Conservation (phyloP, 495 filamentous ascomycete genomes). For the Xylaria bambusicola region DNA sequence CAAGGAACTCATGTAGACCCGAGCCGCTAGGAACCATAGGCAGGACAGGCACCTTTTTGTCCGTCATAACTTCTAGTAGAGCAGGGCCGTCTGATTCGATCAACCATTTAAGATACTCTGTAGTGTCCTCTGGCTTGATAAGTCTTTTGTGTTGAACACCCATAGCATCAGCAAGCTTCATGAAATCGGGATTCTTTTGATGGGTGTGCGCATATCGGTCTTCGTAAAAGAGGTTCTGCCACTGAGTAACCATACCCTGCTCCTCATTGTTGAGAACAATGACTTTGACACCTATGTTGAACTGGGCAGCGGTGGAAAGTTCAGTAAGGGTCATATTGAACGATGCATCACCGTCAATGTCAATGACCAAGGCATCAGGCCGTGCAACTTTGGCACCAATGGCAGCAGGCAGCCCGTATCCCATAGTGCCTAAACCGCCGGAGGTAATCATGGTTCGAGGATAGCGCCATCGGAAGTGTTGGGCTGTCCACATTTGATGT, state of each 20-base stretch:
- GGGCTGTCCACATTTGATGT: slow-evolving; percentile 97
- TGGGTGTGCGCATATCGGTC: slow-evolving; percentile 91
- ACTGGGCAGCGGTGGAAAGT: slow-evolving; percentile 84
- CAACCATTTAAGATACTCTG: slow-evolving; percentile 82
- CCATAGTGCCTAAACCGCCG: slow-evolving; percentile 93
- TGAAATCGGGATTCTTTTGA: slow-evolving; percentile 84
- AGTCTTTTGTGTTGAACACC: slow-evolving; percentile 68
- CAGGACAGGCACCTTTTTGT: slow-evolving; percentile 95
- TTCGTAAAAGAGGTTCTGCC: slow-evolving; percentile 92
- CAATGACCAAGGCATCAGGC: slow-evolving; percentile 82
- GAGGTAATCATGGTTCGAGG: slow-evolving; percentile 89
- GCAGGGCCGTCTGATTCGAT: slow-evolving; percentile 79
- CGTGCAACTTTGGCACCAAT: slow-evolving; percentile 92
- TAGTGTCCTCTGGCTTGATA: slow-evolving; percentile 68
- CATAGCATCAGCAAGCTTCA: slow-evolving; percentile 84
- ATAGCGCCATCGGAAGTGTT: slow-evolving; percentile 89
- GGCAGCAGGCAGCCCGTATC: slow-evolving; percentile 86
- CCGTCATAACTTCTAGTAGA: slow-evolving; percentile 63
- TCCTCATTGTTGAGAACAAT: slow-evolving; percentile 95
- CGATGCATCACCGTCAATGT: slow-evolving; percentile 96
- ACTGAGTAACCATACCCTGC: slow-evolving; percentile 96
- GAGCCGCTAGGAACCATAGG: slow-evolving; percentile 92
- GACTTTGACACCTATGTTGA: slow-evolving; percentile 90
- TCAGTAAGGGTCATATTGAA: slow-evolving; percentile 96
- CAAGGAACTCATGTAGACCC: slow-evolving; percentile 88